Conservation (phyloP, 2,329 filamentous ascomycete species). For the Rhexocercosporidium sp. region DNA sequence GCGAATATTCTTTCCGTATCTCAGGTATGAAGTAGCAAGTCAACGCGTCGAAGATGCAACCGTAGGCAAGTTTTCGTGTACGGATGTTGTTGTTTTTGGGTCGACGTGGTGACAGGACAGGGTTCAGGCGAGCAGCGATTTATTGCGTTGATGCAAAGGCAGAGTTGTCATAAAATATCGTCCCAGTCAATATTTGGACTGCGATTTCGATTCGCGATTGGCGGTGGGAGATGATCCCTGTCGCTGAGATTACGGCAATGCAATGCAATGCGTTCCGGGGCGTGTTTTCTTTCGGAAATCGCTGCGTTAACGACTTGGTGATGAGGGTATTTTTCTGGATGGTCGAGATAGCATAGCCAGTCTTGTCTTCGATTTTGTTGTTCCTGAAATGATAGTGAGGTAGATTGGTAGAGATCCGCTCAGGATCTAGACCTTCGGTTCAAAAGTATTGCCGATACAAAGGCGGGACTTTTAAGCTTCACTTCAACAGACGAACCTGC, state of each 20-base stretch:
- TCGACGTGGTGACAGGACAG: constrained; percentile 11
- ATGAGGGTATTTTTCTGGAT: background rate
- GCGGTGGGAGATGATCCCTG: constrained; percentile 6
- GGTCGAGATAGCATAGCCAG: background rate
- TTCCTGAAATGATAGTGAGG: background rate
- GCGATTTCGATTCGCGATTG: constrained; percentile 5
- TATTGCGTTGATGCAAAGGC: constrained; percentile 3
- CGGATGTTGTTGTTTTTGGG: background rate
- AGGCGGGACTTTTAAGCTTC: background rate
- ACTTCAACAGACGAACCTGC: background rate
- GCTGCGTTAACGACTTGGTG: background rate
- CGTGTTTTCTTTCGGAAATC: background rate
- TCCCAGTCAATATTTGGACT: constrained; percentile 7
- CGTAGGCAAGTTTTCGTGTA: background rate
- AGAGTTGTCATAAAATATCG: background rate
- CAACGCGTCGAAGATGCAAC: background rate
- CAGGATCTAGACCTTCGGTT: background rate
- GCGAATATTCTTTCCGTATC: background rate
- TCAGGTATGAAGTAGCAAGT: background rate
- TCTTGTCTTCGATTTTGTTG: background rate
- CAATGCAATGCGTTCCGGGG: background rate
- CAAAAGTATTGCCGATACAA: background rate
- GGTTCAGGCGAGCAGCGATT: constrained; percentile 6
- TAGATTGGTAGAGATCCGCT: background rate
- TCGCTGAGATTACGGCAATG: constrained; percentile 13